Conservation (phyloP, 768 basidiomycete species). For the Boletellus ananiceps region DNA sequence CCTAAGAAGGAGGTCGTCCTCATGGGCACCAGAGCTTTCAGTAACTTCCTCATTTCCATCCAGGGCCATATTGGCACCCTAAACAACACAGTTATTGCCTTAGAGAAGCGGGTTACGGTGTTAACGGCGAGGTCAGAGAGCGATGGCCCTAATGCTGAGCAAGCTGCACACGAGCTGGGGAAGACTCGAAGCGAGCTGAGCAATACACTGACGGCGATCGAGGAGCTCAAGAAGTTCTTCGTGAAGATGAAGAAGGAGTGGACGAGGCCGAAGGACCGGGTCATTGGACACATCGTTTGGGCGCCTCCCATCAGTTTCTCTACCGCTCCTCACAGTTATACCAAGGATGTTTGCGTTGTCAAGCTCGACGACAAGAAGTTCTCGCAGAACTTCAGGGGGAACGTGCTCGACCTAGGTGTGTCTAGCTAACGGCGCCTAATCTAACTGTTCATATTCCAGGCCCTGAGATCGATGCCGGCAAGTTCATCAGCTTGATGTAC, state of each 20-base stretch:
- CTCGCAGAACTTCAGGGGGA: conserved; percentile 28
- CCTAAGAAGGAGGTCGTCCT: conserved; percentile 36
- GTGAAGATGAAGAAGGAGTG: neutral
- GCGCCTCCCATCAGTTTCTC: neutral
- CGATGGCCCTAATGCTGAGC: neutral
- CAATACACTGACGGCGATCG: neutral
- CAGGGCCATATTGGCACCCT: conserved; percentile 9
- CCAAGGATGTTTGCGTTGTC: conserved; percentile 36
- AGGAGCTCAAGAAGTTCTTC: neutral
- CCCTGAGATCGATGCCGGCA: neutral
- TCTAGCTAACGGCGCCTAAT: neutral
- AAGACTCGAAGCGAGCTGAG: neutral
- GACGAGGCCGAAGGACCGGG: neutral
- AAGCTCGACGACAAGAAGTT: conserved; percentile 37
- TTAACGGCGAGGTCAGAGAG: neutral
- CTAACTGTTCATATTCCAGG: neutral
- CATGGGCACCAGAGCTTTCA: conserved; percentile 34
- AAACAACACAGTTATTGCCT: neutral
- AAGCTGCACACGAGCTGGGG: too few relatives aligned
- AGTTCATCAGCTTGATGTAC: neutral
- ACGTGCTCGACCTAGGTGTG: conserved; percentile 36
- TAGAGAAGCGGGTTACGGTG: neutral
- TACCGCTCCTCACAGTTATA: conserved; percentile 31
- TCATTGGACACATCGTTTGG: neutral
- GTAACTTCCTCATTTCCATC: conserved; percentile 28